Evolutionary conservation across 768 basidiomycete genomes (phyloP), one percentile per base, ranked within the genome.

Genomic region (Tephrocybe rancida): DNA sequence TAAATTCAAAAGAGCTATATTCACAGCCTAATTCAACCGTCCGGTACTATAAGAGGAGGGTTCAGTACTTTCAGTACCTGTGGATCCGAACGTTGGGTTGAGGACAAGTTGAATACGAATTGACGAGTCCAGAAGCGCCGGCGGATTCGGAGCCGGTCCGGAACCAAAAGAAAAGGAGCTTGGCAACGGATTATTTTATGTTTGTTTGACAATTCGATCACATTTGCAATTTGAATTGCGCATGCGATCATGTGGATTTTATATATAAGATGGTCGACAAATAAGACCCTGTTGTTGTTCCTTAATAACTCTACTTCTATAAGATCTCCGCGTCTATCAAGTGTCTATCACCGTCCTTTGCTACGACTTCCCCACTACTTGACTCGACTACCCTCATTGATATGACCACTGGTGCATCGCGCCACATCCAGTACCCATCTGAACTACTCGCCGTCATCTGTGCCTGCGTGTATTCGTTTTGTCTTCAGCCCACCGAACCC

Each of bases 381-480:
- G 13, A 30, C 5, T 5, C 5, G 29, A 22, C 39, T n/a, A 16
- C 30, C 22, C 24, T 35, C 46, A 38, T 38, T 54, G 56, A 58
- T 47, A 73, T 71, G 70, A 65, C 61, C 51, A 56, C 61, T 44
- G 64, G 66, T 66, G 60, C 65, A 35, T 52, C 64, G 42, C 66
- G 73, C 37, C 42, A 46, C 13, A 32, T 54, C 26, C 76, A 80
- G 56, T 90, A 80, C 66, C 91, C 90, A 6, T 76, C 85, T 7
- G 91, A 93, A 62, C 69, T 94, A 14, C 79, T 90, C 50, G 82
- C 82, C 53, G 72, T 83, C 26, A 86, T 95, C 55, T 92, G 89
- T 59, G 82, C 86, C 0, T 79, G 88, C 50, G 73, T 94, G 30
- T 91, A 85, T 63, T 78, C 81, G 5, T 73, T 85, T 25, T 83